Conservation (phyloP, 805 yeast genomes). For the Zygotorulaspora danielsina region DNA sequence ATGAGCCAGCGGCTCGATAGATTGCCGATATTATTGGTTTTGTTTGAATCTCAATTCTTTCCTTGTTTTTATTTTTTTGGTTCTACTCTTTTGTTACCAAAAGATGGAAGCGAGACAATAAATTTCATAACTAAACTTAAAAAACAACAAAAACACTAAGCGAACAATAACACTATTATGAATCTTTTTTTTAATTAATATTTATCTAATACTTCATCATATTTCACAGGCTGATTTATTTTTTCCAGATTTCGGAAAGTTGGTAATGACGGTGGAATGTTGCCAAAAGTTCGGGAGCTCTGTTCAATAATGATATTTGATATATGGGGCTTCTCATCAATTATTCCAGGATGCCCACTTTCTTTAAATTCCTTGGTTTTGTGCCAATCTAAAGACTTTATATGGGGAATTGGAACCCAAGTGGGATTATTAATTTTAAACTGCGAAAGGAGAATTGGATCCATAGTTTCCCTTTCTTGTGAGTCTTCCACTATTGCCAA, state of each 20-base stretch:
- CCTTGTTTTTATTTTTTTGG: neutral
- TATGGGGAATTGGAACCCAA: slow-evolving; percentile 20
- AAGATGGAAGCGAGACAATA: too few species aligned
- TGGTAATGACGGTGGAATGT: slow-evolving; percentile 42
- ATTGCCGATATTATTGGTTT: too few species aligned
- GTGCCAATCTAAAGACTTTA: slow-evolving; percentile 21
- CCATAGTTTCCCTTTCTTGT: slow-evolving; percentile 10
- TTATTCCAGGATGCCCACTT: slow-evolving; percentile 37
- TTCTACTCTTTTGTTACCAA: too few species aligned
- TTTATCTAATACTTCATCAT: slow-evolving; percentile 6
- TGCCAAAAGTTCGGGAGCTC: slow-evolving; percentile 19
- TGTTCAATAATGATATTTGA: slow-evolving; percentile 36
- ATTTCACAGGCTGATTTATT: slow-evolving; percentile 45
- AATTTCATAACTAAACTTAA: too few species aligned
- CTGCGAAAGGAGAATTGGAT: slow-evolving; percentile 29
- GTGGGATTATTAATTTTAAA: slow-evolving; percentile 33
- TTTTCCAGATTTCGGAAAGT: slow-evolving; percentile 61
- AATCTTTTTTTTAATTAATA: slow-evolving; percentile 9
- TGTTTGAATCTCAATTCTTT: too few species aligned
- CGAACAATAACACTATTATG: too few species aligned
- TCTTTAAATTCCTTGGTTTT: slow-evolving; percentile 28
- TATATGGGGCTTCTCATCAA: slow-evolving; percentile 43
- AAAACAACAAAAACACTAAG: too few species aligned
- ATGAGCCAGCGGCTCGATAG: too few species aligned
- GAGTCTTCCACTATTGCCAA: slow-evolving; percentile 1